Evolutionary conservation across 2,329 filamentous ascomycete genomes (phyloP).

Genomic region (Hypocrella siamensis): DNA sequence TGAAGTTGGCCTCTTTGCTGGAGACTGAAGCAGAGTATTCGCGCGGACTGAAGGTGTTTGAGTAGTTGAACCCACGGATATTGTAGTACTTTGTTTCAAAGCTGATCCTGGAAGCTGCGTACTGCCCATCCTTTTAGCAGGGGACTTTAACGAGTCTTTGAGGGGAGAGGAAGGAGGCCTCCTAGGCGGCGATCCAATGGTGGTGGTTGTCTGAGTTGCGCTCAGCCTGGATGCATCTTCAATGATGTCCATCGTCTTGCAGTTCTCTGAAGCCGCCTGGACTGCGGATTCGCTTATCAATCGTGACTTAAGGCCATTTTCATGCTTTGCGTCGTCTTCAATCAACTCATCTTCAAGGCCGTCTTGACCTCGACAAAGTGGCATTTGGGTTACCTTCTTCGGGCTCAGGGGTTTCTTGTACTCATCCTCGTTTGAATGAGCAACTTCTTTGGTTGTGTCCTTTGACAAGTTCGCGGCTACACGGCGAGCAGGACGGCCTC

Average conservation of each 20-base stretch:
- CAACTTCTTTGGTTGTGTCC: constrained; percentile 14
- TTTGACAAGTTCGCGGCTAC: constrained; percentile 15
- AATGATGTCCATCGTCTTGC: constrained; percentile 4
- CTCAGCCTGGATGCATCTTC: constrained; percentile 2
- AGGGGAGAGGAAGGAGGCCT: constrained; percentile 33
- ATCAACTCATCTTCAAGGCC: constrained; percentile 45
- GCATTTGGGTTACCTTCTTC: constrained; percentile 48
- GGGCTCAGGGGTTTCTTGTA: constrained; percentile 41
- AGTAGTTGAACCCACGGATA: too few relatives aligned
- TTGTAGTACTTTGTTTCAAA: constrained; percentile 13
- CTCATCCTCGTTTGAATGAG: constrained; percentile 10
- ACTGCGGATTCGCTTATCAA: neutral
- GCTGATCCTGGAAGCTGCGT: constrained; percentile 17
- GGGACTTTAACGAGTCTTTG: constrained; percentile 40
- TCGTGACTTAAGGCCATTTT: neutral
- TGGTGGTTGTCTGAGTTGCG: constrained; percentile 2
- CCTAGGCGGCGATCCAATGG: constrained; percentile 38
- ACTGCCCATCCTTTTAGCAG: constrained; percentile 28
- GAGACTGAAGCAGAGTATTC: constrained; percentile 26
- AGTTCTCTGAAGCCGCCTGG: neutral
- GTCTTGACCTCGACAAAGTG: constrained; percentile 25
- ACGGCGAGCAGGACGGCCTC: constrained; percentile 27
- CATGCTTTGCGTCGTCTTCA: constrained; percentile 21
- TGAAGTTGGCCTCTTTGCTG: constrained; percentile 33
- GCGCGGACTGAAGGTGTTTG: constrained; percentile 20